Base-by-base conservation (phyloP, 192 early-diverging fungal genomes). In the Obelidium mucronatum region DNA sequence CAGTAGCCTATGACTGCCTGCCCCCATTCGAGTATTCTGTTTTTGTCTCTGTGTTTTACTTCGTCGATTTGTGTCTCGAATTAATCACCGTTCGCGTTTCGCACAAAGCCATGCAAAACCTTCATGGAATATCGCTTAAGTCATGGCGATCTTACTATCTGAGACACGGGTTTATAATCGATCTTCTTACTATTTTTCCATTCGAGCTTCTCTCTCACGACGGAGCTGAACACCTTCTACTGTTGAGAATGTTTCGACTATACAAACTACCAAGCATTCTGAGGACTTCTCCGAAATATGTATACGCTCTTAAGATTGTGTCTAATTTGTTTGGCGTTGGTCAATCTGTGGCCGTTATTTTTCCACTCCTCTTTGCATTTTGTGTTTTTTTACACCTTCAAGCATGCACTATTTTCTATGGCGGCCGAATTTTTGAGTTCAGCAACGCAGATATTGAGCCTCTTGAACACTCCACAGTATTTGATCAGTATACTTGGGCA, bases 301-400 rank as follows among this genome's bases (percentile, higher is more conserved):
- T 60, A 22, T 24, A 13, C n/a, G 17, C 24, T 37, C 15, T 37
- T 5, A 55, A 59, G 40, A 60, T 35, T 13, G 13, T 22, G 55
- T 19, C 19, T 6, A 37, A 31, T 31, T 36, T 60, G 2, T n/a
- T 28, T n/a, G 55, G n/a, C 55, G 39, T 52, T 31, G 56, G 70
- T 17, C 52, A 56, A 40, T 30, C 30, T 28, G 31, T 39, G 36
- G 48, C 55, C 24, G 33, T 30, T 22, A 59, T 65, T 39, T 33
- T 65, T 39, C 63, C 55, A 13, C 55, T 73, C 0, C 6, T 60
- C 8, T 24, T 39, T 26, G 17, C 19, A 13, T 73, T 73, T 37
- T 59, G 48, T 24, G n/a, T 59, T 1, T 73, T 73, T 39, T 59
- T 73, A 35, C 70, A 73, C 37, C 26, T 73, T 24, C 52, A 73